Conservation (phyloP, 441 rosid species). For the Syzygium malaccense region DNA sequence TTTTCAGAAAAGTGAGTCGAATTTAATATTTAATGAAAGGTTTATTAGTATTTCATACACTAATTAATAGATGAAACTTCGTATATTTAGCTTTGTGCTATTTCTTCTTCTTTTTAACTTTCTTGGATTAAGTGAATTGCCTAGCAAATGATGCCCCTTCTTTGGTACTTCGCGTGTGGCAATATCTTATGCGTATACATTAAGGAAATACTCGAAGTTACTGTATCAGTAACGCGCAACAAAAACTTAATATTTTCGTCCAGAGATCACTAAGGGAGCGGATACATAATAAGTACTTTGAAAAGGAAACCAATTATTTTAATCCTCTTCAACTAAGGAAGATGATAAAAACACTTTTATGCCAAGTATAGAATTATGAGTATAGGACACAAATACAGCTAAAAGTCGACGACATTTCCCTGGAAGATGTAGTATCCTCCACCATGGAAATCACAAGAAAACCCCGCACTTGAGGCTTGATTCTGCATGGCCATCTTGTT, state of each 20-base stretch:
- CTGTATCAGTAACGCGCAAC: accelerated
- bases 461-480: conserved; percentile 11
- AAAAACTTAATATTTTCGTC: accelerated
- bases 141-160: not conserved
- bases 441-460: not conserved
- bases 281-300: not conserved
- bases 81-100: not conserved
- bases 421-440: conserved; percentile 20
- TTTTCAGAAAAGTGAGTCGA: not conserved
- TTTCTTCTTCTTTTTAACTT: not conserved
- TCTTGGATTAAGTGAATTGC: not conserved
- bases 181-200: not conserved
- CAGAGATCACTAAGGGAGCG: not conserved
- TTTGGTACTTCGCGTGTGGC: not conserved
- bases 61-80: not conserved
- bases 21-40: not conserved
- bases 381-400: not conserved
- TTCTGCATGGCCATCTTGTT: conserved; percentile 22
- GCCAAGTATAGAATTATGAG: not conserved
- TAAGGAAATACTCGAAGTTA: not conserved
- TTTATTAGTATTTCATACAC: not conserved
- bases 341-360: not conserved
- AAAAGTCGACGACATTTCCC: not conserved
- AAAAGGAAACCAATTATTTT: not conserved
- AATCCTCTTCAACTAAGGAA: not conserved